Base-by-base conservation (phyloP, 2,329 filamentous ascomycete species). In the Zasmidium angulare region DNA sequence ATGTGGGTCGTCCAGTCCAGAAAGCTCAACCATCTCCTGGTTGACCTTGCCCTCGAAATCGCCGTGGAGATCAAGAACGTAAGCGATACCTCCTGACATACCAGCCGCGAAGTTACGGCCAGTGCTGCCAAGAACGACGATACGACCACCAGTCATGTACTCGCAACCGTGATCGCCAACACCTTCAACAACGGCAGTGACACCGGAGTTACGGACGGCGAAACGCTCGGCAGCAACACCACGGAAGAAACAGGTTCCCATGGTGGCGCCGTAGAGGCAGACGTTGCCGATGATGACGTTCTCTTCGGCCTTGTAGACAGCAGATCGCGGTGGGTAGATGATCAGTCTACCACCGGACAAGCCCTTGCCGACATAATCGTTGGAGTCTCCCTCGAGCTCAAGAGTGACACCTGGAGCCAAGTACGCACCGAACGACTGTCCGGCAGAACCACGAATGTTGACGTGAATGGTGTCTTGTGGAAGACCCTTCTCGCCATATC, bases 11-110 rank as follows among this genome's bases (percentile, higher is more conserved):
- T 93, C 90, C 48, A 98, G 81, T 9, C 85, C 84, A 50, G 89
- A 89, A 23, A 93, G 87, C 78, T 97, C 93, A 67, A 98, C 93
- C 93, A 98, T 96, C 80, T 98, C 93, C 72, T 87, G 89, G 79
- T 98, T 98, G 78, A 97, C 89, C 84, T 97, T 97, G 69, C 88
- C 86, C 75, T 90, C 82, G 80, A 97, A 96, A 78, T 97, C 91
- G 66, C 89, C 85, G 74, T 93, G 85, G 72, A 95, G 89, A 72
- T 98, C 93, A 26, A 98, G 85, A 55, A 97, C 86, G 71, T 96
- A 98, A 19, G 93, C 93, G 71, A 98, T 97, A 82, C 93, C 93
- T 73, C 93, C 93, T 71, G 93, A 97, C 93, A 98, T 98, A 82
- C 93, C 93, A 62, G 93, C 93, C 69, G 93, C 93, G 72, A 98